phyloP scores from a whole-genome alignment of 495 filamentous ascomycete species.

The Polyplosphaeria fusca region DNA sequence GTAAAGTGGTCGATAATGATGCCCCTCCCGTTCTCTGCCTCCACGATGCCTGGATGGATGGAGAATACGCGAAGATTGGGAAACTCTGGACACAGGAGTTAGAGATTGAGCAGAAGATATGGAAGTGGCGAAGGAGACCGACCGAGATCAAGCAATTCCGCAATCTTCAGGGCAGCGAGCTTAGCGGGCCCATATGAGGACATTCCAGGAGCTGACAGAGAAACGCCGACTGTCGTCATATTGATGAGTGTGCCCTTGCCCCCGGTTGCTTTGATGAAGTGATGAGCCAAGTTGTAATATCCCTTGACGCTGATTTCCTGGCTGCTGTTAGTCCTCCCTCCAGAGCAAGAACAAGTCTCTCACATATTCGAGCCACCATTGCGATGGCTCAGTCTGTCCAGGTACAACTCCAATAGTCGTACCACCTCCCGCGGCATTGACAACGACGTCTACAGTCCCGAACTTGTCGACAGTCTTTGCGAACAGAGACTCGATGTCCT shows the following conservation, averaged over 20 bases:
- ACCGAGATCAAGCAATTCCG: slow-evolving; percentile 35
- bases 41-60: slow-evolving; percentile 44
- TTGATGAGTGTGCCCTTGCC: slow-evolving; percentile 44
- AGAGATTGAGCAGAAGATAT: neutral
- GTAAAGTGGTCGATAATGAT: slow-evolving; percentile 33
- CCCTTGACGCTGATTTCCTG: slow-evolving; percentile 50
- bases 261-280: slow-evolving; percentile 40
- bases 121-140: slow-evolving; percentile 2
- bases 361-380: slow-evolving; percentile 18
- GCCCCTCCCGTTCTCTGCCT: slow-evolving; percentile 36
- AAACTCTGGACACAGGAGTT: slow-evolving; percentile 29
- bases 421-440: slow-evolving; percentile 22
- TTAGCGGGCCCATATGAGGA: slow-evolving; percentile 45
- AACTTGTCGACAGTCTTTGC: slow-evolving; percentile 41
- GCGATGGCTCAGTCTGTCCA: neutral
- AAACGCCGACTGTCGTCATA: slow-evolving; percentile 39
- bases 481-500: slow-evolving; percentile 40
- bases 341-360: neutral
- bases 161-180: slow-evolving; percentile 40
- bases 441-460: slow-evolving; percentile 21
- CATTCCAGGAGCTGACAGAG: slow-evolving; percentile 36
- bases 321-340: neutral
- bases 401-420: neutral
- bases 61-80: slow-evolving; percentile 43
- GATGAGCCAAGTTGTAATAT: slow-evolving; percentile 41